phyloP scores from a whole-genome alignment of 257 asterid genomes.

The Petunia axillaris region DNA sequence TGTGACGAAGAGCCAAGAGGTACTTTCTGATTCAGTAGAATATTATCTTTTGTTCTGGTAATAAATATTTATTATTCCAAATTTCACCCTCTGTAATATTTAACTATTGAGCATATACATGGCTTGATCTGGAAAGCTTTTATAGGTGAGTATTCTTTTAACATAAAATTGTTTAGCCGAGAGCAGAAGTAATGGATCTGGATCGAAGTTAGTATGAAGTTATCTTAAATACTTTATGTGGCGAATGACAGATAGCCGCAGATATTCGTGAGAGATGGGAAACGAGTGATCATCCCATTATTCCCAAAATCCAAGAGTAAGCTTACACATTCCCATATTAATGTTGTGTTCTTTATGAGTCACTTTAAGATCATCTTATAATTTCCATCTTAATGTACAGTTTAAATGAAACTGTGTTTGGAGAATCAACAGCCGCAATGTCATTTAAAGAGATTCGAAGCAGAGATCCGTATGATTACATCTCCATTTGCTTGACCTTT shows the following conservation, averaged over 20 bases:
- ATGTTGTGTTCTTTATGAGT: neutral
- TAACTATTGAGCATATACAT: neutral
- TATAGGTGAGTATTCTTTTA: too few species aligned
- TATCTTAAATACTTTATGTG: conserved; percentile 18
- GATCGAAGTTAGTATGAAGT: neutral
- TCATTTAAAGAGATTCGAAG: conserved; percentile 87
- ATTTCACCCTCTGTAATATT: neutral
- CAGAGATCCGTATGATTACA: conserved; percentile 74
- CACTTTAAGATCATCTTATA: conserved; percentile 23
- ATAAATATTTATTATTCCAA: neutral
- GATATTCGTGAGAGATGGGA: conserved; percentile 91
- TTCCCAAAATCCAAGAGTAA: conserved; percentile 88
- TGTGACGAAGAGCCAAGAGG: conserved; percentile 79
- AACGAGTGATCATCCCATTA: conserved; percentile 86
- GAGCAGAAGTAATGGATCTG: too few species aligned
- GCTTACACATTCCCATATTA: conserved; percentile 20
- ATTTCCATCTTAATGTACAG: conserved; percentile 47
- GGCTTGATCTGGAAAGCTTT: conserved; percentile 4
- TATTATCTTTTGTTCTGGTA: neutral
- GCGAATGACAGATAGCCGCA: conserved; percentile 65
- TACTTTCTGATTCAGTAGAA: conserved; percentile 32
- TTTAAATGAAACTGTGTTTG: conserved; percentile 75
- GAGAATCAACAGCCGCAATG: conserved; percentile 90
- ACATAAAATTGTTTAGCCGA: too few species aligned
- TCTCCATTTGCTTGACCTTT: neutral